Evolutionary conservation across 257 asterid genomes (phyloP), one percentile per base, ranked within the genome.

Genomic region (Schizonepeta tenuifolia): DNA sequence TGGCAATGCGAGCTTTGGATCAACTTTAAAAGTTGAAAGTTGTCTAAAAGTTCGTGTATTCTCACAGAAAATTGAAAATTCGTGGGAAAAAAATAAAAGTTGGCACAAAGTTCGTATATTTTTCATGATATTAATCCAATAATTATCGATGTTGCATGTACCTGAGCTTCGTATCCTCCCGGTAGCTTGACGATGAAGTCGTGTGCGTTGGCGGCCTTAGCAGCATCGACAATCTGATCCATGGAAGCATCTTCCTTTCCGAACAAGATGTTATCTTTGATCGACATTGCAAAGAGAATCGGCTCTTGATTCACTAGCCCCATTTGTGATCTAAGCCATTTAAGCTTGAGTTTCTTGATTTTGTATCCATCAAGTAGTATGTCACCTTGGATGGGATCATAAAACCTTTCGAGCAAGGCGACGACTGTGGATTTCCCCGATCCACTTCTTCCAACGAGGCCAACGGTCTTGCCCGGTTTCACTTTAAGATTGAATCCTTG

Each of bases 261-360:
- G 14, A 91, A 86, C 71, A 83, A 54, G 66, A 91, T 85, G 47
- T 89, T 91, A 36, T 89, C 97, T 47, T 81, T 86, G 3, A 89
- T 87, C 9, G 96, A 77, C 0, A 89, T 89, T 7, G 95, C 97
- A 53, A 91, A 91, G 9, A 91, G 83, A 36, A 85, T 86, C 0
- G 96, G 95, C 55, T 91, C 96, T 67, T 91, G 97, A 80, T 85
- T 89, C 5, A 91, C 97, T 26, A 87, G 67, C 47, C 95, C 95
- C 75, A 87, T 86, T 78, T 87, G 88, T 47, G 93, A 86, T 77
- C 96, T 87, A 70, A 87, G 67, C 97, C 96, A 91, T 74, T 85
- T 85, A 0, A 89, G 86, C 68, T 85, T 82, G 15, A 89, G 83
- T 46, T 70, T 78, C 57, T 82, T 86, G 22, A 86, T 86, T 21